Conservation (phyloP, 192 early-diverging fungal genomes). For the Diversispora epigaea region DNA sequence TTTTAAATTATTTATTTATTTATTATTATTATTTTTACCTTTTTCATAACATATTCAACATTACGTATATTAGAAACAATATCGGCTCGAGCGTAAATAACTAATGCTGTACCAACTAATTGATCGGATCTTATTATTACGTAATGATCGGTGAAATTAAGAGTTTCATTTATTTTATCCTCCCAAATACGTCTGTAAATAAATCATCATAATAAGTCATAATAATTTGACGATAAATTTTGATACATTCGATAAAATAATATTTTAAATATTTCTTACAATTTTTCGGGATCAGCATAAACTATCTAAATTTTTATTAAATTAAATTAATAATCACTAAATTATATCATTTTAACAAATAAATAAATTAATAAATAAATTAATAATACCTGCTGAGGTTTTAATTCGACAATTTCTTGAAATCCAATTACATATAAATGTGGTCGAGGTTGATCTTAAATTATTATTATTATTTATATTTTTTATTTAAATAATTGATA, state of each 20-base stretch:
- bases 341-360: not conserved
- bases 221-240: constrained; percentile 29
- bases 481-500: no score
- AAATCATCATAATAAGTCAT: not conserved
- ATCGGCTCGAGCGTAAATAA: constrained; percentile 79
- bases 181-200: constrained; percentile 47
- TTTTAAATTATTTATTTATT: not conserved
- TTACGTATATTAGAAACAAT: constrained; percentile 70
- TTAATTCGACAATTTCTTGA: constrained; percentile 97
- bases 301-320: constrained; percentile 53
- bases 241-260: not conserved
- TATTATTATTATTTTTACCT: constrained; percentile 43
- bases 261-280: constrained; percentile 43
- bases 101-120: constrained; percentile 86
- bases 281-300: constrained; percentile 60
- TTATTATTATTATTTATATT: no score
- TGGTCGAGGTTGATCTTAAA: constrained; percentile 52
- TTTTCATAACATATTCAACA: constrained; percentile 81
- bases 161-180: constrained; percentile 47
- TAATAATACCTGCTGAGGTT: constrained; percentile 52
- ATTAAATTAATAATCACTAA: not conserved
- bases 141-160: constrained; percentile 58
- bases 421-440: constrained; percentile 88
- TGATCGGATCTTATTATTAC: constrained; percentile 82
- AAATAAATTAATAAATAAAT: not conserved